These are phyloP conservation scores for rapeseed (Brassica napus) DNA, from an alignment of 345 rosid species.

Conservation along the genomic window Da-Ae NC_063441.1:11257001-11257500, in stretches of 20 bases:
- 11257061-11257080: slow-evolving; percentile 73
- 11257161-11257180: neutral
- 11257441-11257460: slow-evolving; percentile 83
- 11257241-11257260: slow-evolving; percentile 65
- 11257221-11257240: slow-evolving; percentile 80
- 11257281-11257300: slow-evolving; percentile 90
- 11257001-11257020: neutral
- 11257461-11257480: slow-evolving; percentile 91
- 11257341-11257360: neutral
- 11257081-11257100: slow-evolving; percentile 93
- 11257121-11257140: neutral
- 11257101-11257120: slow-evolving; percentile 43
- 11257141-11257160: neutral
- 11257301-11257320: slow-evolving; percentile 90
- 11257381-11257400: neutral
- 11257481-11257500: slow-evolving; percentile 97
- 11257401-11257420: slow-evolving; percentile 79
- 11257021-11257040: slow-evolving; percentile 54
- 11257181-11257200: slow-evolving; percentile 67
- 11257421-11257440: slow-evolving; percentile 62
- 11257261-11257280: slow-evolving; percentile 95
- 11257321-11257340: neutral
- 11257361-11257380: neutral
- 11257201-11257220: slow-evolving; percentile 88
- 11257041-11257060: slow-evolving; percentile 73